Evolutionary conservation across 2,329 filamentous ascomycete species (phyloP).

Genomic region (Teratosphaeria destructans): DNA sequence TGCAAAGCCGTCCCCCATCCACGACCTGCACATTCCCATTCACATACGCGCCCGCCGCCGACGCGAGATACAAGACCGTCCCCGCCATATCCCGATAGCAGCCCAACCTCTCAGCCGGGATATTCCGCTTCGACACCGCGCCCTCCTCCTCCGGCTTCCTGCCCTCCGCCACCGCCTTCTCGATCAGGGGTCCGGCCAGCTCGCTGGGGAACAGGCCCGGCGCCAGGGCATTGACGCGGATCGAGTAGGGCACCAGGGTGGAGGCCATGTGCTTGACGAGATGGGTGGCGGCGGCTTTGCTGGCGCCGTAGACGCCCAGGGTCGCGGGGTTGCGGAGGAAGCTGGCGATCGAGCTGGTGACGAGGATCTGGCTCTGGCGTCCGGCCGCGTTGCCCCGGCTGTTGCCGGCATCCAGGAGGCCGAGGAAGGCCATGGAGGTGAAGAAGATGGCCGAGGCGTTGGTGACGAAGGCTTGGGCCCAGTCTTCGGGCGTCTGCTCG

Average conservation of each 20-base stretch:
- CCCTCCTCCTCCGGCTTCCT: constrained; percentile 30
- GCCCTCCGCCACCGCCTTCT: neutral
- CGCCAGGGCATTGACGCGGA: constrained; percentile 42
- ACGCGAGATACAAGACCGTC: constrained; percentile 54
- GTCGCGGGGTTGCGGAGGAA: constrained; percentile 31
- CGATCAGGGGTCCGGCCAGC: constrained; percentile 44
- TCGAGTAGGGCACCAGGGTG: constrained; percentile 28
- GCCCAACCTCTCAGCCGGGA: constrained; percentile 50
- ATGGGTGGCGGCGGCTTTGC: constrained; percentile 40
- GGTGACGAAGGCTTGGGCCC: constrained; percentile 5
- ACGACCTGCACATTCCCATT: constrained; percentile 53
- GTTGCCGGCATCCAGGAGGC: constrained; percentile 32
- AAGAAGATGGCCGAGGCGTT: constrained; percentile 16
- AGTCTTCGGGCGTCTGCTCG: constrained; percentile 5
- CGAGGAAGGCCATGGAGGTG: constrained; percentile 32
- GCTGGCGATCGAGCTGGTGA: constrained; percentile 37
- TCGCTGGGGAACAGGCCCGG: constrained; percentile 53
- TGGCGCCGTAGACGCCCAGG: constrained; percentile 31
- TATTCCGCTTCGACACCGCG: constrained; percentile 32
- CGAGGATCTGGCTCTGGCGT: constrained; percentile 34
- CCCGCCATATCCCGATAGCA: constrained; percentile 38
- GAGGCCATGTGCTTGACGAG: constrained; percentile 41
- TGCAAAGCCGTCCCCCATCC: constrained; percentile 13
- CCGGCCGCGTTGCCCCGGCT: constrained; percentile 23
- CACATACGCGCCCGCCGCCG: constrained; percentile 53